Base-by-base conservation (phyloP, 805 yeast genomes). In the Vanderwaltozyma polyspora region DNA sequence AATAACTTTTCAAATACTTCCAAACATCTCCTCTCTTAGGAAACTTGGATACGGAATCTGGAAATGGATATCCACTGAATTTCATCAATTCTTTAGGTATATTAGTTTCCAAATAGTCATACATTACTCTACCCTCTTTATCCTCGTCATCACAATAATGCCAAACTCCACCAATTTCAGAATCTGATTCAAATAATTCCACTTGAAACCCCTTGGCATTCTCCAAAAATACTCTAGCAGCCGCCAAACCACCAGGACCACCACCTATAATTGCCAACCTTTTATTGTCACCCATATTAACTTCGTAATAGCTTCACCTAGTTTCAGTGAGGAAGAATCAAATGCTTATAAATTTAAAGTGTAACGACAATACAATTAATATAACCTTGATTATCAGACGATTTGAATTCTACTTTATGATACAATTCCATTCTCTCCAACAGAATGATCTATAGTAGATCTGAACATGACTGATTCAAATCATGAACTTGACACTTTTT, bases 161-260 rank as follows among this genome's bases (percentile, higher is more conserved):
- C 95, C 95, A 84, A 7, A 83, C 60, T 0, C 95, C 95, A 11
- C 94, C 94, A n/a, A 70, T 51, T n/a, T 56, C 52, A 6, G 59
- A 43, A 40, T 80, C 66, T 31, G 69, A 62, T 42, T 82, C 94
- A 48, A 67, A 80, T 5, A 79, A 63, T 18, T 68, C 71, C 31
- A 82, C 63, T 29, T 64, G 58, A 42, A 70, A 68, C 3, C 59
- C 50, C 1, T 55, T 47, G 14, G 62, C 60, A 43, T 77, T 86
- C 8, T 63, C 67, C 6, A 70, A 42, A 9, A 83, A 60, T 0
- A 86, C 83, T 38, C 76, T 72, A 0, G 82, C 74, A 3, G 71
- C 60, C 0, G 77, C 83, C 15, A 78, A 57, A 0, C 89, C 93
- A 29, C 73, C 67, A 0, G 91, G 87, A 0, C 93, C 94, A 3